Evolutionary conservation across 495 filamentous ascomycete genomes (phyloP).

Genomic region (Daldinia concentrica): DNA sequence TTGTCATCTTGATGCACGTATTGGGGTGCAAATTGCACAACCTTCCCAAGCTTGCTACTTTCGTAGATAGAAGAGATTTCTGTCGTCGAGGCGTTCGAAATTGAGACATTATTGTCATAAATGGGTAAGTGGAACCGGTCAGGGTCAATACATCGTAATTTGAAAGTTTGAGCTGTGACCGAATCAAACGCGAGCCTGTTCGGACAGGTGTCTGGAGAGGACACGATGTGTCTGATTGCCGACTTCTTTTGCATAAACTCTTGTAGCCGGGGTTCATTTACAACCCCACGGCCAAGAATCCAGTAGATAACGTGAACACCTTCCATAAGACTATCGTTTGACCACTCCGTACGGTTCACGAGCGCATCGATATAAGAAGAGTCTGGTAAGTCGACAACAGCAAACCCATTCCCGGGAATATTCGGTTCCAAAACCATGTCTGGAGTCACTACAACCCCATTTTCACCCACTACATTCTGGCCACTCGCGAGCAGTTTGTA

Average conservation of each 20-base stretch:
- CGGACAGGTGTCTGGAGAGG: conserved; percentile 73
- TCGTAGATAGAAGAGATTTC: conserved; percentile 32
- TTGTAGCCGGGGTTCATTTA: conserved; percentile 65
- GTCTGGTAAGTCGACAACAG: conserved; percentile 80
- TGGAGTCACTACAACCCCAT: conserved; percentile 65
- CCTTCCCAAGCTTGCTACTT: conserved; percentile 49
- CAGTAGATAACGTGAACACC: conserved; percentile 78
- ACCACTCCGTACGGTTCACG: conserved; percentile 78
- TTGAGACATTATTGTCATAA: conserved; percentile 57
- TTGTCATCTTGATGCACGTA: conserved; percentile 62
- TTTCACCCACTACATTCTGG: conserved; percentile 59
- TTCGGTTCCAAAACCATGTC: conserved; percentile 59
- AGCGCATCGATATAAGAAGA: conserved; percentile 71
- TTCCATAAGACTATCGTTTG: conserved; percentile 67
- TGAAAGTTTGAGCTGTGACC: conserved; percentile 67
- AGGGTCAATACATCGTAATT: conserved; percentile 73
- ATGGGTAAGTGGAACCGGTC: conserved; percentile 73
- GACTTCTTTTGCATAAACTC: conserved; percentile 72
- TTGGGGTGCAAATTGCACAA: conserved; percentile 71
- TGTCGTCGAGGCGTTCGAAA: conserved; percentile 26
- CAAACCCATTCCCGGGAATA: conserved; percentile 64
- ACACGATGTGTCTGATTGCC: conserved; percentile 75
- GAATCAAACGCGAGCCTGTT: conserved; percentile 76
- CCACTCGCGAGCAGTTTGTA: conserved; percentile 63
- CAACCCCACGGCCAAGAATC: conserved; percentile 78